A percentile compares a stretch with the other conserved stretches of the same genome.
Conservation (phyloP, 768 basidiomycete species). For the Hypholoma fasciculare region DNA sequence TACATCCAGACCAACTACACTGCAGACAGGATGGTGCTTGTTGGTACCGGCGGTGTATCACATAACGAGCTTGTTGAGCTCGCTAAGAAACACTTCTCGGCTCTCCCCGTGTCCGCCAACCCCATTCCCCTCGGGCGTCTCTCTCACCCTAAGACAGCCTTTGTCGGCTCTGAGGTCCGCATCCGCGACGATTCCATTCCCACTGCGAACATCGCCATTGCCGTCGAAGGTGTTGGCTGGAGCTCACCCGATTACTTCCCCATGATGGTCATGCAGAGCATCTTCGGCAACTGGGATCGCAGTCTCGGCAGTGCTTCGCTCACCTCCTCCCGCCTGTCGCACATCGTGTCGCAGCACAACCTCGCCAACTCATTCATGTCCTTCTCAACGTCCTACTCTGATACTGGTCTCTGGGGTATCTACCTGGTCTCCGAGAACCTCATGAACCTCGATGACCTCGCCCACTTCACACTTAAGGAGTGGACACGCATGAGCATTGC, state of each 20-base stretch:
- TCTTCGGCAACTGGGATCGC: slow-evolving; percentile 99
- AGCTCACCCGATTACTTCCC: slow-evolving; percentile 98
- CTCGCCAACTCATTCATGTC: slow-evolving; percentile 99
- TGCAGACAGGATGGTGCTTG: slow-evolving; percentile 98
- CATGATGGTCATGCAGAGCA: slow-evolving; percentile 97
- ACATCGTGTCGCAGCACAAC: slow-evolving; percentile 89
- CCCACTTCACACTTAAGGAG: slow-evolving; percentile 93
- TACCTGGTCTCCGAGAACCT: slow-evolving; percentile 96
- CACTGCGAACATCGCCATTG: slow-evolving; percentile 92
- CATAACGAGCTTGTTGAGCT: slow-evolving; percentile 92
- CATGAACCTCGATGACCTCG: slow-evolving; percentile 88
- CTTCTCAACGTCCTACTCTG: slow-evolving; percentile 98
- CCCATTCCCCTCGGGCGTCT: slow-evolving; percentile 88
- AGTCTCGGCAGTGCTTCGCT: slow-evolving; percentile 88
- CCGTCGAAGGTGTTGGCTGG: slow-evolving; percentile 98
- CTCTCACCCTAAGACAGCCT: slow-evolving; percentile 74
- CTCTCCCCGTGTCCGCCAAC: slow-evolving; percentile 82
- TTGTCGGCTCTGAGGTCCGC: slow-evolving; percentile 94
- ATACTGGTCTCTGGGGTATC: slow-evolving; percentile 99
- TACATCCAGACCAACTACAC: slow-evolving; percentile 99
- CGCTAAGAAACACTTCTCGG: slow-evolving; percentile 90
- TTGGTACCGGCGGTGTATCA: slow-evolving; percentile 94
- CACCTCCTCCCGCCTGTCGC: slow-evolving; percentile 87
- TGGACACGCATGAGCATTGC: slow-evolving; percentile 94
- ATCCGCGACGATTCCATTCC: slow-evolving; percentile 89